Evolutionary conservation across 441 rosid species (phyloP).

Genomic region (Oxalis stricta): DNA sequence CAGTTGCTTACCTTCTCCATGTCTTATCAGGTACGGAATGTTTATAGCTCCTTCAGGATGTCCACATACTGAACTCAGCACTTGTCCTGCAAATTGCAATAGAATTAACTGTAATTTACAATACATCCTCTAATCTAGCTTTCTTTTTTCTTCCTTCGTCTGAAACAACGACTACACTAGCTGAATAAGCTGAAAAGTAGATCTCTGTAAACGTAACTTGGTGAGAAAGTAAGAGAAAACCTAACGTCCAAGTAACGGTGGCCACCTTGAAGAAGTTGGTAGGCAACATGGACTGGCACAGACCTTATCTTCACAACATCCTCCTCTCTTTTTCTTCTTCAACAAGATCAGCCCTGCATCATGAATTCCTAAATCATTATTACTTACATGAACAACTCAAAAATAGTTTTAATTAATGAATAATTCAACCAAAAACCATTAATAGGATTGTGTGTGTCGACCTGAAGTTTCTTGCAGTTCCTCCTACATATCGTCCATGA

Average conservation of each 20-base stretch:
- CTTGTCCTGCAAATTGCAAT: conserved; percentile 12
- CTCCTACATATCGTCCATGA: neutral
- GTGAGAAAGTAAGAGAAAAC: neutral
- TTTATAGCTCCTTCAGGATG: conserved; percentile 23
- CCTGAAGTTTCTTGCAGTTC: neutral
- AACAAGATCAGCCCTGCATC: conserved; percentile 6
- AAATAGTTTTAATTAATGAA: too few species aligned
- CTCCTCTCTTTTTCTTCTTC: neutral
- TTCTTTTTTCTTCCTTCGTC: too few species aligned
- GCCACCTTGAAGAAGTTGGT: conserved; percentile 17
- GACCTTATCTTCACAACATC: conserved; percentile 6
- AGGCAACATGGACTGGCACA: conserved; percentile 11
- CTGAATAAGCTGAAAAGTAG: too few species aligned
- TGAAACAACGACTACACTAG: too few species aligned
- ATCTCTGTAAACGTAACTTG: too few species aligned
- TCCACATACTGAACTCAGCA: conserved; percentile 24
- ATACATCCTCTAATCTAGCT: too few species aligned
- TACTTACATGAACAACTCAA: too few species aligned
- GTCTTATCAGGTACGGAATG: conserved; percentile 18
- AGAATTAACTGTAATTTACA: neutral
- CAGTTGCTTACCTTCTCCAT: conserved; percentile 14
- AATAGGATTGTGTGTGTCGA: too few species aligned
- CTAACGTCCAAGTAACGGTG: conserved; percentile 27
- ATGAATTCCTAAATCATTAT: too few species aligned
- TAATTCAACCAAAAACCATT: neutral